A percentile compares a stretch with the other conserved stretches of the same genome.
Evolutionary conservation across 257 asterid genomes (phyloP).

Genomic region (Scutellaria minor): DNA sequence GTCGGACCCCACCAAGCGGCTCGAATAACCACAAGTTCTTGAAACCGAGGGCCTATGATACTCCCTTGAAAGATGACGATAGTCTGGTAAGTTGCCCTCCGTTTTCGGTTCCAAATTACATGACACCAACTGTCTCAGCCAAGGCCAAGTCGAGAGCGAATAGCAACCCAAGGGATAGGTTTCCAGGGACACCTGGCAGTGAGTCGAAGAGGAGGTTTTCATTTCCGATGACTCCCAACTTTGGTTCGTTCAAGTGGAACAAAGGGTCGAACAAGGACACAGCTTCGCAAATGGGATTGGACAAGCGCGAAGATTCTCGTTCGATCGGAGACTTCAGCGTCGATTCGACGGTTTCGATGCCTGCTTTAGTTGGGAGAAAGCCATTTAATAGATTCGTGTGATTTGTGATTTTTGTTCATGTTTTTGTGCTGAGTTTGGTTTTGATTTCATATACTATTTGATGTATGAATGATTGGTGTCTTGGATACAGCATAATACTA

Average conservation of each 20-base stretch:
- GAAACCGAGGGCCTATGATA: slow-evolving; percentile 51
- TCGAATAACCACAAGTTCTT: slow-evolving; percentile 42
- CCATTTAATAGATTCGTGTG: slow-evolving; percentile 96
- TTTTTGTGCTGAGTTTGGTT: slow-evolving; percentile 37
- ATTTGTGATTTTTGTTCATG: slow-evolving; percentile 40
- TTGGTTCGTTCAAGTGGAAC: slow-evolving; percentile 71
- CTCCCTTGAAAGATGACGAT: slow-evolving; percentile 73
- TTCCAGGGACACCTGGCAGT: slow-evolving; percentile 64
- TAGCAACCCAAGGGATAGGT: slow-evolving; percentile 84
- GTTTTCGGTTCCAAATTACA: slow-evolving; percentile 79
- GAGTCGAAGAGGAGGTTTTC: slow-evolving; percentile 82
- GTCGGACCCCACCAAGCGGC: slow-evolving; percentile 50
- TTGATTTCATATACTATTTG: slow-evolving; percentile 16
- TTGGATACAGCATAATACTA: slow-evolving; percentile 36
- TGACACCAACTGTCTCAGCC: slow-evolving; percentile 88
- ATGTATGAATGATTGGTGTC: slow-evolving; percentile 42
- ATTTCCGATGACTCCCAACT: slow-evolving; percentile 76
- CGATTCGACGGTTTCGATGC: slow-evolving; percentile 82
- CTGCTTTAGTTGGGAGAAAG: slow-evolving; percentile 70
- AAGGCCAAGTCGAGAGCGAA: slow-evolving; percentile 72
- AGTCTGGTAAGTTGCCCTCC: slow-evolving; percentile 96
- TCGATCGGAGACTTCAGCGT: slow-evolving; percentile 60
- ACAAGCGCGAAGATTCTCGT: slow-evolving; percentile 53
- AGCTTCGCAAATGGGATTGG: slow-evolving; percentile 51
- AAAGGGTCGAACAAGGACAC: slow-evolving; percentile 67